Conservation (phyloP, 768 basidiomycete species). For the Daedalea quercina region DNA sequence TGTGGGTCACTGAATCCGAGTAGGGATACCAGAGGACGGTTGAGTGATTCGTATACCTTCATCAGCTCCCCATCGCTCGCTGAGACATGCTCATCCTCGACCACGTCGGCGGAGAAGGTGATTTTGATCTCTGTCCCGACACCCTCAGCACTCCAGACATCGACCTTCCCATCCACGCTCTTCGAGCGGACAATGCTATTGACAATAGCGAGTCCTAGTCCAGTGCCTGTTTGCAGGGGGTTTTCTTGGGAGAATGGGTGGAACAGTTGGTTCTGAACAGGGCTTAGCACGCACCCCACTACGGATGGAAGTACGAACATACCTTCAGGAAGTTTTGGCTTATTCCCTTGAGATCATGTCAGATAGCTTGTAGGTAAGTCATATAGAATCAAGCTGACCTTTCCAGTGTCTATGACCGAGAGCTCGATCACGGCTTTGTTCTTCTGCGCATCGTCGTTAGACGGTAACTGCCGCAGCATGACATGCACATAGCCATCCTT, state of each 20-base stretch:
- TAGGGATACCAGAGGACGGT: slow-evolving; percentile 54
- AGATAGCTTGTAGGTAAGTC: neutral
- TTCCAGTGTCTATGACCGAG: slow-evolving; percentile 84
- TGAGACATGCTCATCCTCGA: slow-evolving; percentile 30
- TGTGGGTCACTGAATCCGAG: slow-evolving; percentile 63
- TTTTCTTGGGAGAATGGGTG: slow-evolving; percentile 98
- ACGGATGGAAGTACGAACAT: neutral
- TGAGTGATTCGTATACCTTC: slow-evolving; percentile 18
- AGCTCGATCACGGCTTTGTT: slow-evolving; percentile 74
- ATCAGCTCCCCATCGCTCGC: slow-evolving; percentile 18
- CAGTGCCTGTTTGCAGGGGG: slow-evolving; percentile 87
- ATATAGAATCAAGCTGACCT: slow-evolving; percentile 37
- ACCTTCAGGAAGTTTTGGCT: slow-evolving; percentile 90
- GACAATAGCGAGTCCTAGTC: slow-evolving; percentile 91
- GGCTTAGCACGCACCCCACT: neutral
- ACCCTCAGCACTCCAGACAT: slow-evolving; percentile 89
- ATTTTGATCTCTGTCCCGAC: slow-evolving; percentile 90
- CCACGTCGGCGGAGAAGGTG: slow-evolving; percentile 65
- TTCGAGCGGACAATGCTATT: slow-evolving; percentile 86
- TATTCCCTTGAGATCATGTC: slow-evolving; percentile 54
- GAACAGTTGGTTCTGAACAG: slow-evolving; percentile 77
- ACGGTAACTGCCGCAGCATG: slow-evolving; percentile 65
- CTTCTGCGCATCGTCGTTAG: slow-evolving; percentile 42
- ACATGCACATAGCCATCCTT: slow-evolving; percentile 88
- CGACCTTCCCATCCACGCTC: slow-evolving; percentile 84